These are phyloP conservation scores for Cajanus cajan DNA, from an alignment of 306 rosid species.

Conservation along the genomic window DNA sequence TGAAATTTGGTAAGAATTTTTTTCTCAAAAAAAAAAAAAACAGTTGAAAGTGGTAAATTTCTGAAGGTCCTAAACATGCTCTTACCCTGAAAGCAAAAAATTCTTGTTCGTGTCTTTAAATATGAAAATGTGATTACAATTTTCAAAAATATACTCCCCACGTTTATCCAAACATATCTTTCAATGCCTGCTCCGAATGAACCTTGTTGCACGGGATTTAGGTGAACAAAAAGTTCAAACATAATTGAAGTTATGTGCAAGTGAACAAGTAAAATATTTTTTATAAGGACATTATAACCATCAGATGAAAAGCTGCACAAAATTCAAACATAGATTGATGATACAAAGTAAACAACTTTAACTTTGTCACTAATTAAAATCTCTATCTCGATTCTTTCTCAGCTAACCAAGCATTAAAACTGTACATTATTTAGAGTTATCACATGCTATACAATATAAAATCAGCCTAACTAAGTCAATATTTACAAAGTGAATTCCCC, in stretches of 20 bases:
- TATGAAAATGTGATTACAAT: no score
- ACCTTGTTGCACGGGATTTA: not conserved
- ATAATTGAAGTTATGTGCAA: not conserved
- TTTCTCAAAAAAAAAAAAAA: not conserved
- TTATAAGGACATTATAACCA: not conserved
- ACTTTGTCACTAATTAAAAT: not conserved
- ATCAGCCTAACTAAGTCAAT: not conserved
- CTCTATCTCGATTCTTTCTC: not conserved
- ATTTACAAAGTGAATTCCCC: slow-evolving; percentile 39
- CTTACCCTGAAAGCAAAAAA: no score
- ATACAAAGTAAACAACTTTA: not conserved
- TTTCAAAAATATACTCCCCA: no score
- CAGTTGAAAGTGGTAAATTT: no score
- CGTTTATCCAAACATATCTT: no score
- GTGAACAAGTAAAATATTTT: not conserved
- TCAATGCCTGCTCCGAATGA: no score
- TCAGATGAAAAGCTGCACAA: not conserved
- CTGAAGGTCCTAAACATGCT: no score
- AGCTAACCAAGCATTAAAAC: not conserved
- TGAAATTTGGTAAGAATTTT: no score
- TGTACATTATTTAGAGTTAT: not conserved
- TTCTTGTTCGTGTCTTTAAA: no score
- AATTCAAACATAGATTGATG: not conserved
- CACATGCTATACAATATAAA: not conserved
- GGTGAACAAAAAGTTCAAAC: not conserved